These are phyloP conservation scores for Pichiaceae sp. DNA, from an alignment of 1,139 yeast genomes.

Conservation along the genomic window DNA sequence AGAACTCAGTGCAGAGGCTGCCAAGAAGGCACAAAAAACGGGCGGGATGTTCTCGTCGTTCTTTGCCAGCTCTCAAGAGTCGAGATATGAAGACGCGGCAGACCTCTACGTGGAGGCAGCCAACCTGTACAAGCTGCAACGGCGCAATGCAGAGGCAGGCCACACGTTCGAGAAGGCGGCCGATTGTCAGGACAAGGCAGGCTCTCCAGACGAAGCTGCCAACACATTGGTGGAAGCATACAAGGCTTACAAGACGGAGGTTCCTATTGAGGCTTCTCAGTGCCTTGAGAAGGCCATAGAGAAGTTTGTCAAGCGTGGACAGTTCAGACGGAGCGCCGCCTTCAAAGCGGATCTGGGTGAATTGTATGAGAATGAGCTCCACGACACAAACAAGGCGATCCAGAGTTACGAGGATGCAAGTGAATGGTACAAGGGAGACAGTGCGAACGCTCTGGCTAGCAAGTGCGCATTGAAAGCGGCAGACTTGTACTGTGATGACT, in stretches of 20 bases:
- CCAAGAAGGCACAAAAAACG: conserved; percentile 60
- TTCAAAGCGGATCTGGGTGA: conserved; percentile 88
- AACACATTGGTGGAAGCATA: conserved; percentile 86
- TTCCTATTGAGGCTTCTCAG: conserved; percentile 72
- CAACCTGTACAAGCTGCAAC: conserved; percentile 69
- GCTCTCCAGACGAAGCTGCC: conserved; percentile 85
- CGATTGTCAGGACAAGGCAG: conserved; percentile 63
- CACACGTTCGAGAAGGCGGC: conserved; percentile 82
- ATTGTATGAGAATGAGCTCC: conserved; percentile 66
- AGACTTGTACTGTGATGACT: conserved; percentile 68
- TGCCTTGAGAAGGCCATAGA: conserved; percentile 72
- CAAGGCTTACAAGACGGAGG: conserved; percentile 69
- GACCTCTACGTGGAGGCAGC: conserved; percentile 90
- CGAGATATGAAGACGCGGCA: conserved; percentile 81
- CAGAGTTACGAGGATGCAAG: conserved; percentile 87
- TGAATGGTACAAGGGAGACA: conserved; percentile 91
- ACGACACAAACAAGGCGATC: conserved; percentile 62
- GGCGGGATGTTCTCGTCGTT: conserved; percentile 62
- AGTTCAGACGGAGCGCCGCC: conserved; percentile 93
- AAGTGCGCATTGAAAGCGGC: conserved; percentile 88
- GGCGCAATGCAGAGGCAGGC: conserved; percentile 66
- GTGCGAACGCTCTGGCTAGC: conserved; percentile 84
- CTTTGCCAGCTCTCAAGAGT: conserved; percentile 59
- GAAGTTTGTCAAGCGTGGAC: conserved; percentile 82
- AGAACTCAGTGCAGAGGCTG: conserved; percentile 35